These are phyloP conservation scores for Sporothrix brasiliensis DNA, from an alignment of 2,329 filamentous ascomycete genomes.

Conservation along the genomic window DNA sequence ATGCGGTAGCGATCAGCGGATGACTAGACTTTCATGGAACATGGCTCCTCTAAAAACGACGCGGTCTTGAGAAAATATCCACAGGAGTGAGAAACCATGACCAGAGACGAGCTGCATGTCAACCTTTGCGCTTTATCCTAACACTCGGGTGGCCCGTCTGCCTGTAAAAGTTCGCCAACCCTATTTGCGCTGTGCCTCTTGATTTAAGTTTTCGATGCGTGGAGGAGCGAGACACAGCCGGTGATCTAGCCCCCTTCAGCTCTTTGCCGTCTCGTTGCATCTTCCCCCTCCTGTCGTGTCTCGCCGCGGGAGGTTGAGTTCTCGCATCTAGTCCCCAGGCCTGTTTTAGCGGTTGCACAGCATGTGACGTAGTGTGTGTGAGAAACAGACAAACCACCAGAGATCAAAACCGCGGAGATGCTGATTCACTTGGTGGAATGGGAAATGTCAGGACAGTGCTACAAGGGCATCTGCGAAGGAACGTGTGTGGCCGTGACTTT, in stretches of 20 bases:
- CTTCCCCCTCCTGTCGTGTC: conserved; percentile 11
- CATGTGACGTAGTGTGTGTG: neutral
- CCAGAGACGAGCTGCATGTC: conserved; percentile 19
- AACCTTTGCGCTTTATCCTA: conserved; percentile 1
- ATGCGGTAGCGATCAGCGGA: conserved; percentile 20
- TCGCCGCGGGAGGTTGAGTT: neutral
- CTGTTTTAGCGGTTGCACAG: conserved; percentile 28
- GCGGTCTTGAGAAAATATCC: conserved; percentile 2
- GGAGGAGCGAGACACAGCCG: conserved; percentile 3
- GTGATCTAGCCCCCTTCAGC: conserved; percentile 7
- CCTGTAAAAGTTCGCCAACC: neutral
- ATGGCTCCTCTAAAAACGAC: neutral
- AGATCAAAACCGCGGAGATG: neutral
- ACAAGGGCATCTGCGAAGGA: neutral
- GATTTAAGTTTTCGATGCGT: neutral
- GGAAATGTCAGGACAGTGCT: neutral
- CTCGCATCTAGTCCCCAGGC: neutral
- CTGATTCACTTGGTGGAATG: neutral
- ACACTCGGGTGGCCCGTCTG: too few relatives aligned
- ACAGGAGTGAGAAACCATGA: neutral
- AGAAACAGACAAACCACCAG: conserved; percentile 8
- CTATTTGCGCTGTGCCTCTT: conserved; percentile 12
- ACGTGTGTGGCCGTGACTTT: neutral
- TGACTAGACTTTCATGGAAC: conserved; percentile 27
- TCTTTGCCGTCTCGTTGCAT: neutral